These are phyloP conservation scores for Neofusicoccum kwambonambiense DNA, from an alignment of 2,329 filamentous ascomycete species.

Conservation along the genomic window DNA sequence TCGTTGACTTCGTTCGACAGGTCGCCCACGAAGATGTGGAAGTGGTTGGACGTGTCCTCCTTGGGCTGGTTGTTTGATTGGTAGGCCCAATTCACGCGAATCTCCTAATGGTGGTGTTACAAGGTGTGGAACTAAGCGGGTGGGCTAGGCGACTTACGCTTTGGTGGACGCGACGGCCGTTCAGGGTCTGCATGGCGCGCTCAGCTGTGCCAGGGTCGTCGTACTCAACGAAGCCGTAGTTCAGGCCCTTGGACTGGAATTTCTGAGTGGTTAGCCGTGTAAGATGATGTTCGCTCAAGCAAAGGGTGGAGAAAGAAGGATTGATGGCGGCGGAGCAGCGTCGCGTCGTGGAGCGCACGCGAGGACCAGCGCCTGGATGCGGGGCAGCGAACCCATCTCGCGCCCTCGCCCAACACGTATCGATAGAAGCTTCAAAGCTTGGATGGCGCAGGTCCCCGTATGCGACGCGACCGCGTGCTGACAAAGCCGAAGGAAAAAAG, in stretches of 20 bases:
- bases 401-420: neutral
- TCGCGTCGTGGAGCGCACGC: neutral
- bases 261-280: constrained; percentile 24
- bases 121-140: constrained; percentile 16
- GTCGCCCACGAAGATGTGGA: constrained; percentile 98
- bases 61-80: constrained; percentile 93
- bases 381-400: neutral
- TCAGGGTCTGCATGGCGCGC: constrained; percentile 94
- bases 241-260: constrained; percentile 86
- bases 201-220: constrained; percentile 96
- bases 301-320: neutral
- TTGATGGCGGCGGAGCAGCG: neutral
- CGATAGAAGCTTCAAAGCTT: constrained; percentile 11
- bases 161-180: constrained; percentile 92
- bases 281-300: constrained; percentile 1
- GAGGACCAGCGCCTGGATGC: neutral
- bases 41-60: constrained; percentile 97
- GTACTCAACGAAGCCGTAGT: constrained; percentile 99
- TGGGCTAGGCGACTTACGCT: constrained; percentile 61
- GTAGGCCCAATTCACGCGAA: constrained; percentile 99
- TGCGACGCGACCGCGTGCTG: constrained; percentile 14
- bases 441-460: constrained; percentile 14
- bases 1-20: constrained; percentile 98
- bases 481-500: constrained; percentile 12
- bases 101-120: constrained; percentile 64